Evolutionary conservation across 345 rosid genomes (phyloP).

Genomic region (Lepidium sativum): DNA sequence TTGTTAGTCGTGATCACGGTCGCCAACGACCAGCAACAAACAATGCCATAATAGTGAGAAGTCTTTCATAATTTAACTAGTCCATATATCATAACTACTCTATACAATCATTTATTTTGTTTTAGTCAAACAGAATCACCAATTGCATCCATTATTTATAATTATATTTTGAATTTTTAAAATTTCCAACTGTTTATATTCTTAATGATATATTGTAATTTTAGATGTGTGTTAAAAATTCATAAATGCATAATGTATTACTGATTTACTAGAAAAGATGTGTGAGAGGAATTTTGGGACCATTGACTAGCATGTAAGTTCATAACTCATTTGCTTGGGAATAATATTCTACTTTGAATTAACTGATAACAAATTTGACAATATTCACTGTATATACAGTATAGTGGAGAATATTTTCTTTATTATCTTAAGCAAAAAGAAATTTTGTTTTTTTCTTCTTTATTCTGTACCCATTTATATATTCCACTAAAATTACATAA

Average conservation of each 20-base stretch:
- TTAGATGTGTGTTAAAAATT: neutral
- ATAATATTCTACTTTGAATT: neutral
- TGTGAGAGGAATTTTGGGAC: neutral
- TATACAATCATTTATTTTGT: too few relatives aligned
- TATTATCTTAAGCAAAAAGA: constrained; percentile 5
- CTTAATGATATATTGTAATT: too few relatives aligned
- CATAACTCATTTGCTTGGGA: neutral
- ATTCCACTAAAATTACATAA: neutral
- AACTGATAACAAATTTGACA: constrained; percentile 1
- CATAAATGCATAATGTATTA: neutral
- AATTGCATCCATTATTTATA: too few relatives aligned
- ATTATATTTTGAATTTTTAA: too few relatives aligned
- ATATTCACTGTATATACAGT: neutral
- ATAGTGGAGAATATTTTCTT: constrained; percentile 3
- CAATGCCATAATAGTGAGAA: too few relatives aligned
- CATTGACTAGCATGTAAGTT: neutral
- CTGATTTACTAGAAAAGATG: neutral
- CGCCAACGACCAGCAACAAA: too few relatives aligned
- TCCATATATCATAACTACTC: too few relatives aligned
- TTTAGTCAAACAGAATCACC: constrained; percentile 14
- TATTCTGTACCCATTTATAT: constrained; percentile 1
- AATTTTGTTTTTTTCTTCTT: constrained; percentile 1
- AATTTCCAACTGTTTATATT: too few relatives aligned
- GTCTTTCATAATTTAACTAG: too few relatives aligned
- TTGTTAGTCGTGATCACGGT: too few relatives aligned